Evolutionary conservation across 2,329 filamentous ascomycete species (phyloP).

Genomic region (Trichoderma oligosporum): DNA sequence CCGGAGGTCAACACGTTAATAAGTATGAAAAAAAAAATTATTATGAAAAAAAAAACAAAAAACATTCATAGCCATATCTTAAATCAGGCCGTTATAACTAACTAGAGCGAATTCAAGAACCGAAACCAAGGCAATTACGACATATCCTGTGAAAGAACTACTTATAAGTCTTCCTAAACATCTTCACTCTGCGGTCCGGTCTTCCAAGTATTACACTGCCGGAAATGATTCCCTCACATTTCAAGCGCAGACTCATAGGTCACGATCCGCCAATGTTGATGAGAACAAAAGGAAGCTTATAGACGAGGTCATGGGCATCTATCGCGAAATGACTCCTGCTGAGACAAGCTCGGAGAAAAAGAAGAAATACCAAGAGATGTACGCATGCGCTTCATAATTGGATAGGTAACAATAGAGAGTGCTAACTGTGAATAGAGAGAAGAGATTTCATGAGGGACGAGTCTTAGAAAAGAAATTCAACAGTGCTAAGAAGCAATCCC

Average conservation of each 20-base stretch:
- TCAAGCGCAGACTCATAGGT: constrained; percentile 53
- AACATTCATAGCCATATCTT: too few relatives aligned
- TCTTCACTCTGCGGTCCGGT: constrained; percentile 45
- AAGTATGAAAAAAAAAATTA: constrained; percentile 52
- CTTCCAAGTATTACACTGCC: constrained; percentile 52
- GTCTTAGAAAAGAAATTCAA: constrained; percentile 47
- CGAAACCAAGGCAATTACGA: constrained; percentile 56
- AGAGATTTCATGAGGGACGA: constrained; percentile 43
- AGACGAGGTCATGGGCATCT: constrained; percentile 48
- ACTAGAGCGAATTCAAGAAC: constrained; percentile 47
- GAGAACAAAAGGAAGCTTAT: constrained; percentile 50
- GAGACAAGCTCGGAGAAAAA: constrained; percentile 45
- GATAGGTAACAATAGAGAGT: not conserved
- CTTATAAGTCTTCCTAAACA: constrained; percentile 44
- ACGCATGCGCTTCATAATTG: constrained; percentile 21
- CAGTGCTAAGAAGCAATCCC: constrained; percentile 48
- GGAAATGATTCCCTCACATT: constrained; percentile 52
- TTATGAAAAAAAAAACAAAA: too few relatives aligned
- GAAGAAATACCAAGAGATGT: constrained; percentile 49
- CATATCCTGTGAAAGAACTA: constrained; percentile 49
- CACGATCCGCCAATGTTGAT: constrained; percentile 48
- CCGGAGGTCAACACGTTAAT: constrained; percentile 60
- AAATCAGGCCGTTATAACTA: constrained; percentile 35
- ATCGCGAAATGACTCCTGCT: constrained; percentile 44
- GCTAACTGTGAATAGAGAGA: constrained; percentile 38